Evolutionary conservation across 106 monocot species (phyloP).

Genomic region (Ottelia alismoides): DNA sequence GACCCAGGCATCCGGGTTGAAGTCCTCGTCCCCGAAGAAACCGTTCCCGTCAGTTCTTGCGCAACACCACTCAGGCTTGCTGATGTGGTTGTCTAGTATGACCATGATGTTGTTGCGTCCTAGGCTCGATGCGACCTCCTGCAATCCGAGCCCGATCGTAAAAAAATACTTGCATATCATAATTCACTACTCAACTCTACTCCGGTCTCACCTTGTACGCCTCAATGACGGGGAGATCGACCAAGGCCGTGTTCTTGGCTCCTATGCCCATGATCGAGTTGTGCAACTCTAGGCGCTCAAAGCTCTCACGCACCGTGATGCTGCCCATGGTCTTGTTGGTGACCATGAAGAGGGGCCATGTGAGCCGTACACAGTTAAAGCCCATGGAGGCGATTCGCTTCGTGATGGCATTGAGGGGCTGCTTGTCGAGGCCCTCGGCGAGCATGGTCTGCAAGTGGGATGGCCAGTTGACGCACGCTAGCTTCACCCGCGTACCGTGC

Average conservation of each 20-base stretch:
- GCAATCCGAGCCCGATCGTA: no score
- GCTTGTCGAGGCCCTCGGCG: constrained; percentile 45
- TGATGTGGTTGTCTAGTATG: constrained; percentile 70
- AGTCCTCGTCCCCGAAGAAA: constrained; percentile 64
- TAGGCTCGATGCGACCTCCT: constrained; percentile 42
- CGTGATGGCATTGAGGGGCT: constrained; percentile 36
- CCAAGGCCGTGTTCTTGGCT: constrained; percentile 32
- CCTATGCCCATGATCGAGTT: constrained; percentile 24
- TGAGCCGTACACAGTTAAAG: constrained; percentile 62
- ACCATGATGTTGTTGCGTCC: constrained; percentile 47
- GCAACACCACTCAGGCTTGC: constrained; percentile 81
- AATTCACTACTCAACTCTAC: no score
- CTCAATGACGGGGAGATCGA: constrained; percentile 37
- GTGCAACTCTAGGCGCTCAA: constrained; percentile 31
- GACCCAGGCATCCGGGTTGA: constrained; percentile 41
- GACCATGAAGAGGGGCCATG: constrained; percentile 45
- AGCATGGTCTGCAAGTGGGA: constrained; percentile 36
- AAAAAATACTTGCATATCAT: no score
- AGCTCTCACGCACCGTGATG: constrained; percentile 32
- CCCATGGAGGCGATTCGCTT: constrained; percentile 34
- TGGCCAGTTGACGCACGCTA: constrained; percentile 62
- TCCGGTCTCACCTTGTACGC: constrained; percentile 9
- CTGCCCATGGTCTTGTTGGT: constrained; percentile 20
- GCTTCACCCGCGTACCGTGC: constrained; percentile 38
- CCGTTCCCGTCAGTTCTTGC: constrained; percentile 47